These are phyloP conservation scores for Melastoma candidum DNA, from an alignment of 441 rosid genomes.

Conservation along the genomic window DNA sequence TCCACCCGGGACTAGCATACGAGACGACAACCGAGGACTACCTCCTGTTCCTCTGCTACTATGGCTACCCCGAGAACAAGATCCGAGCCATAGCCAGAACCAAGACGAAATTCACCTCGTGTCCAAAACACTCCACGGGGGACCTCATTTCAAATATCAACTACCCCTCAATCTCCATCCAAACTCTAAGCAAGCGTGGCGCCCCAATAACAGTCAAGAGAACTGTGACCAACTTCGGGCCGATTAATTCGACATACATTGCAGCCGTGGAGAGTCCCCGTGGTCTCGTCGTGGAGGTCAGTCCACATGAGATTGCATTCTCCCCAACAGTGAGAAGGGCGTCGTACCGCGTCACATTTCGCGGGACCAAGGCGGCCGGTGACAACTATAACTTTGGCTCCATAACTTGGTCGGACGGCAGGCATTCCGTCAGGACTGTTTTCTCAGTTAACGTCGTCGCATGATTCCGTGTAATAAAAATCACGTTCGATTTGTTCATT, in stretches of 20 bases:
- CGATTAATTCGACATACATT: slow-evolving; percentile 35
- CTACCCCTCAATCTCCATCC: slow-evolving; percentile 70
- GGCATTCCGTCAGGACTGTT: slow-evolving; percentile 31
- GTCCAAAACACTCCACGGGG: slow-evolving; percentile 28
- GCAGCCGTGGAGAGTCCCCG: slow-evolving; percentile 30
- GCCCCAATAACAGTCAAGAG: slow-evolving; percentile 26
- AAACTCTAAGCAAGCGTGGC: slow-evolving; percentile 27
- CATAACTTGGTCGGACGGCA: slow-evolving; percentile 45
- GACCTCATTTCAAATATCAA: slow-evolving; percentile 49
- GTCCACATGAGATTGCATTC: slow-evolving; percentile 39
- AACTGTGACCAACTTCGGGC: slow-evolving; percentile 55
- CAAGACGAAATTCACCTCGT: slow-evolving; percentile 28
- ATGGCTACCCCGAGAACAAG: slow-evolving; percentile 37
- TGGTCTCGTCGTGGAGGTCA: slow-evolving; percentile 43
- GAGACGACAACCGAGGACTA: slow-evolving; percentile 43
- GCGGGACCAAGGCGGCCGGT: slow-evolving; percentile 29
- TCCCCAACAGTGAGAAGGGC: slow-evolving; percentile 16
- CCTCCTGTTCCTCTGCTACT: slow-evolving; percentile 51
- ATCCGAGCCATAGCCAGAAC: slow-evolving; percentile 32
- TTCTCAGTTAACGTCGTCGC: slow-evolving; percentile 35
- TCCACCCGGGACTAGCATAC: slow-evolving; percentile 63
- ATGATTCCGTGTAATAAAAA: slow-evolving; percentile 8
- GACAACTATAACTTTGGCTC: slow-evolving; percentile 50
- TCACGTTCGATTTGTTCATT: too few relatives aligned
- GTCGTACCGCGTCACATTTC: slow-evolving; percentile 34